A percentile compares a stretch with the other conserved stretches of the same genome.
phyloP scores from a whole-genome alignment of 202 grass and related monocot species.

The Saccharum hybrid region DNA sequence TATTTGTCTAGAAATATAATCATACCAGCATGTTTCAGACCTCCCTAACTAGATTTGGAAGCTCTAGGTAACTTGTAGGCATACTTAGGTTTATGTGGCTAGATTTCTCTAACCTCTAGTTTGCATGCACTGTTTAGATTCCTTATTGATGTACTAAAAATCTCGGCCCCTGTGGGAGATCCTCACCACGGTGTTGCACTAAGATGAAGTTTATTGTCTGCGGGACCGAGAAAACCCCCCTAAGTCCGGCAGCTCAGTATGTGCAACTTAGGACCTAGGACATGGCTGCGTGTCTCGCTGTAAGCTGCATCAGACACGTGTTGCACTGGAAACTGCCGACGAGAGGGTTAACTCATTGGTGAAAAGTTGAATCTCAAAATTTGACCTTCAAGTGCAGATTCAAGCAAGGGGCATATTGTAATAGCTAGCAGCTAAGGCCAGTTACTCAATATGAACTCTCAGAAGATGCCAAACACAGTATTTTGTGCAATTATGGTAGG shows the following conservation, averaged over 20 bases:
- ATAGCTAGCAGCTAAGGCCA: background rate
- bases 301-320: background rate
- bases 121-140: background rate
- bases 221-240: background rate
- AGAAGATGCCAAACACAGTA: background rate
- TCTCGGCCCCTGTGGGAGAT: background rate
- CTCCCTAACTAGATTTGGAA: background rate
- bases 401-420: conserved; percentile 1
- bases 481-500: background rate
- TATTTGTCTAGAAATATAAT: conserved; percentile 14
- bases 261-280: background rate
- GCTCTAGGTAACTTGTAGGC: background rate
- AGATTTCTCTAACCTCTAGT: background rate
- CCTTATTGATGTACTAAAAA: background rate
- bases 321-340: background rate
- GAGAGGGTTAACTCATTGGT: background rate
- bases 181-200: background rate
- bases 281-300: too few species aligned
- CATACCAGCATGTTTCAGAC: background rate
- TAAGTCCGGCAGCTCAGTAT: background rate
- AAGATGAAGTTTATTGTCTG: background rate
- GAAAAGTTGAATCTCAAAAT: background rate
- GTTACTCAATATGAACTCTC: background rate
- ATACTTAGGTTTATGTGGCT: background rate
- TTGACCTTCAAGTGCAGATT: conserved; percentile 21